Evolutionary conservation across 192 early-diverging fungal genomes (phyloP).

Genomic region (Linnemannia elongata): DNA sequence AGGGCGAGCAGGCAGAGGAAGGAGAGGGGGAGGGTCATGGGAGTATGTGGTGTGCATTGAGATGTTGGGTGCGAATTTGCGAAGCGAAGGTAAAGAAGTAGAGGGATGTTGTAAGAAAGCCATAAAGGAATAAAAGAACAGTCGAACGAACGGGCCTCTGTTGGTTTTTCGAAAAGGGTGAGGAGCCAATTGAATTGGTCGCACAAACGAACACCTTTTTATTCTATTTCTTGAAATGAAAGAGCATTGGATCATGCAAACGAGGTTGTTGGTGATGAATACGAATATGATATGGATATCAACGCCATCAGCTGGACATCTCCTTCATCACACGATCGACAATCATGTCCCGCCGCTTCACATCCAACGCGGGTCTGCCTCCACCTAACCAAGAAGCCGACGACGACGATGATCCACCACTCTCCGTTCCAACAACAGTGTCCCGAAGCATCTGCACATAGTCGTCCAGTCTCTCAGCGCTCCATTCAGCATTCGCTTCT

Average conservation of each 20-base stretch:
- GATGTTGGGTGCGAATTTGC: not conserved
- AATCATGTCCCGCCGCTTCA: constrained; percentile 28
- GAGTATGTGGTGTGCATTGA: not conserved
- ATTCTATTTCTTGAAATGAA: no score
- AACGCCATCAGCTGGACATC: not conserved
- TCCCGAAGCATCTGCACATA: constrained; percentile 50
- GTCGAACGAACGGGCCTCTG: no score
- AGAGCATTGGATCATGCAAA: no score
- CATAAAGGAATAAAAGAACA: not conserved
- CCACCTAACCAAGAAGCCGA: not conserved
- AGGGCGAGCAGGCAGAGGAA: not conserved
- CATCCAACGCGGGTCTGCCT: constrained; percentile 13
- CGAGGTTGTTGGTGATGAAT: no score
- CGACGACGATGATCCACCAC: not conserved
- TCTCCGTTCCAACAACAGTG: constrained; percentile 27
- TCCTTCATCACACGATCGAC: constrained; percentile 45
- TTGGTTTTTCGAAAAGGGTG: not conserved
- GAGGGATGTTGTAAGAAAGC: not conserved
- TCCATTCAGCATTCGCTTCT: constrained; percentile 16
- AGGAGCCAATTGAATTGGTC: not conserved
- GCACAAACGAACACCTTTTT: not conserved
- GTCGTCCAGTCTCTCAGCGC: constrained; percentile 30
- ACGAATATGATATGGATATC: not conserved
- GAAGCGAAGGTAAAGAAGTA: not conserved
- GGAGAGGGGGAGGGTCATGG: not conserved